Conservation (phyloP, 2,329 filamentous ascomycete species). For the Rhynchosporium secalis region DNA sequence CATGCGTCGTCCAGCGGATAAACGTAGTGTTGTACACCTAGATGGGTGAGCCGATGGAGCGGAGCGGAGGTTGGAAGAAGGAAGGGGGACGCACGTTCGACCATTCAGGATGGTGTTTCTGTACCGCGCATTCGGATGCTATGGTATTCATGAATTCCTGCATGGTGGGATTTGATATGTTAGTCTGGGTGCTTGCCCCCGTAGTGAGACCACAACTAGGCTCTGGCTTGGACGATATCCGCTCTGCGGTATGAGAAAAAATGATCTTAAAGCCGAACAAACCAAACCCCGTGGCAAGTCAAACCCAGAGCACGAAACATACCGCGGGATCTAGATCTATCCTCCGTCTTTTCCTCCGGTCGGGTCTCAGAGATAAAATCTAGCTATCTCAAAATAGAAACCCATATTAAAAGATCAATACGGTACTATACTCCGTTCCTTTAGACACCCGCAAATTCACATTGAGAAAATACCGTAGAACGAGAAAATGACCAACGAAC, state of each 20-base stretch:
- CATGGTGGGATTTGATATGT: not conserved
- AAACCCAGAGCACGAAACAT: not conserved
- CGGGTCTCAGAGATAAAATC: no score
- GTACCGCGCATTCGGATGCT: slow-evolving; percentile 64
- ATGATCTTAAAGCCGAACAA: not conserved
- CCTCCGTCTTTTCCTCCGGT: no score
- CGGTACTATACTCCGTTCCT: no score
- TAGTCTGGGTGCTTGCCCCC: not conserved
- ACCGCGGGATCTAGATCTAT: not conserved
- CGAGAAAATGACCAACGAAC: slow-evolving; percentile 43
- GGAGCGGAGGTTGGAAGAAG: not conserved
- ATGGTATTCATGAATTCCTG: slow-evolving; percentile 76
- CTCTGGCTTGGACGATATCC: not conserved
- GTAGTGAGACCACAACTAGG: not conserved
- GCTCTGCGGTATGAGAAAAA: not conserved
- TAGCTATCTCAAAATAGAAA: no score
- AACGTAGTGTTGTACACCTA: slow-evolving; percentile 70
- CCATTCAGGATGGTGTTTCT: slow-evolving; percentile 76
- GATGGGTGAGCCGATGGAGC: not conserved
- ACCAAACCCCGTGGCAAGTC: not conserved
- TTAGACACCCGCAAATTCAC: no score
- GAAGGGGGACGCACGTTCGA: slow-evolving; percentile 59
- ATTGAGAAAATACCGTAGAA: not conserved
- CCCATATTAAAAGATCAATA: no score
- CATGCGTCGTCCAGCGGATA: slow-evolving; percentile 74